These are phyloP conservation scores for Aspergillus sp. DNA, from an alignment of 2,329 filamentous ascomycete genomes.

Conservation along the genomic window DNA sequence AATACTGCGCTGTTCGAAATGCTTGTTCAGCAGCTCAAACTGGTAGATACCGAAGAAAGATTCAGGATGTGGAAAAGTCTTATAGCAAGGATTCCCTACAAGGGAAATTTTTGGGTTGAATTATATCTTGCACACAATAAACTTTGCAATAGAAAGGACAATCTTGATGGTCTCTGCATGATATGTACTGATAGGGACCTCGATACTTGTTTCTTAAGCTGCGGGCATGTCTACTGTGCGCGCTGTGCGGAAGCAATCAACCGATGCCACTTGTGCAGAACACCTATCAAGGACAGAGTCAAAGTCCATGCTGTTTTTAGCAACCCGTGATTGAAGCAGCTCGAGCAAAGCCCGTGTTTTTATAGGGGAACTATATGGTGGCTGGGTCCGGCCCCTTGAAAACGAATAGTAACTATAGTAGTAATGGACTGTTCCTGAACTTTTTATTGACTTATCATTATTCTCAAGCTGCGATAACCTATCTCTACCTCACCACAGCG, in stretches of 20 bases:
- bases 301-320: constrained; percentile 7
- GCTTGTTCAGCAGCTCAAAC: not conserved
- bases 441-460: not conserved
- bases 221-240: constrained; percentile 1
- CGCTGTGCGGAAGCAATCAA: not conserved
- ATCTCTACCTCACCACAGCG: not conserved
- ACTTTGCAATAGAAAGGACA: not conserved
- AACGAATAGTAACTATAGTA: not conserved
- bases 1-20: not conserved
- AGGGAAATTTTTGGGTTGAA: not conserved
- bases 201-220: constrained; percentile 4
- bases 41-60: not conserved
- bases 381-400: not conserved
- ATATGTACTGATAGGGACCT: not conserved
- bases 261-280: not conserved
- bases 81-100: not conserved
- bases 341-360: not conserved
- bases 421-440: not conserved
- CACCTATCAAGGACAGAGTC: not conserved
- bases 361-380: not conserved
- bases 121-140: not conserved
- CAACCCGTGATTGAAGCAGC: not conserved
- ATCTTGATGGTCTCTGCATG: not conserved
- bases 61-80: not conserved
- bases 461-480: not conserved